Evolutionary conservation across 805 yeast genomes (phyloP).

Genomic region (Yamadazyma olivae): DNA sequence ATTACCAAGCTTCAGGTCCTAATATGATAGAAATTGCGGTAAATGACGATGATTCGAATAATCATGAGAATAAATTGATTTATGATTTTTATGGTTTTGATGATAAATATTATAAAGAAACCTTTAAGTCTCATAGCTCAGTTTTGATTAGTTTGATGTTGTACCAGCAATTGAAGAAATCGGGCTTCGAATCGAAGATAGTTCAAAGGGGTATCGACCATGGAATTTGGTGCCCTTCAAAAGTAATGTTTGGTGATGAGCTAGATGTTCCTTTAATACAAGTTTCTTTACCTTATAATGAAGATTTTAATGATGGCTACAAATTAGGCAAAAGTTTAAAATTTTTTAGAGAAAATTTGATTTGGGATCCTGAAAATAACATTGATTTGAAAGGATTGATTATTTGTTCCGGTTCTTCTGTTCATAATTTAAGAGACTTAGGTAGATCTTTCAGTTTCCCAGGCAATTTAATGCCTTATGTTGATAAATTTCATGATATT

Average conservation of each 20-base stretch:
- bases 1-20: slow-evolving; percentile 57
- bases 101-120: slow-evolving; percentile 54
- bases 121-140: slow-evolving; percentile 53
- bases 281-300: slow-evolving; percentile 42
- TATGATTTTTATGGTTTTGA: slow-evolving; percentile 82
- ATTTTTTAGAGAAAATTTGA: slow-evolving; percentile 43
- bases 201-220: slow-evolving; percentile 73
- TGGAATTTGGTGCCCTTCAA: slow-evolving; percentile 80
- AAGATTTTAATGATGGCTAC: slow-evolving; percentile 41
- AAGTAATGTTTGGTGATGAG: slow-evolving; percentile 58
- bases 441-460: slow-evolving; percentile 18
- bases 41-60: background rate
- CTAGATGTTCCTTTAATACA: slow-evolving; percentile 48
- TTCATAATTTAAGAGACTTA: slow-evolving; percentile 66
- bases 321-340: slow-evolving; percentile 56
- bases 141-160: slow-evolving; percentile 43
- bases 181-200: slow-evolving; percentile 44
- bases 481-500: slow-evolving; percentile 47
- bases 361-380: slow-evolving; percentile 27
- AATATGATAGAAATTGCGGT: slow-evolving; percentile 47
- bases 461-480: slow-evolving; percentile 47
- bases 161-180: slow-evolving; percentile 31
- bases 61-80: slow-evolving; percentile 47
- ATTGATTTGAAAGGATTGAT: slow-evolving; percentile 38
- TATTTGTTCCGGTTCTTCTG: slow-evolving; percentile 75